Evolutionary conservation across 345 rosid genomes (phyloP).

Genomic region (Turnera subulata): DNA sequence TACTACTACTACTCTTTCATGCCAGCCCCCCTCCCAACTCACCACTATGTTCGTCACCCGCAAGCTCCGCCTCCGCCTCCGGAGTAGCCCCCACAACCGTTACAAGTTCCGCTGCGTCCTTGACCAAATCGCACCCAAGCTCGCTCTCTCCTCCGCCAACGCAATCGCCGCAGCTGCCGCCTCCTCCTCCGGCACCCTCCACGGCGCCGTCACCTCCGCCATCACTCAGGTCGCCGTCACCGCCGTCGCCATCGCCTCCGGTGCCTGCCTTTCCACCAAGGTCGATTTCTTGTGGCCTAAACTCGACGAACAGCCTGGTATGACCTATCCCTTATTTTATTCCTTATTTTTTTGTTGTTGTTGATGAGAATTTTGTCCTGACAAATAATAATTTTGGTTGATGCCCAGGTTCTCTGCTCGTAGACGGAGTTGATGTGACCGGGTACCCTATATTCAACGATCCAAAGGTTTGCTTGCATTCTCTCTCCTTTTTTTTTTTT

Average conservation of each 20-base stretch:
- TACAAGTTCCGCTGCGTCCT: slow-evolving; percentile 26
- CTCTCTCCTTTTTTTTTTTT: slow-evolving; percentile 17
- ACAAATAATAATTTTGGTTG: slow-evolving; percentile 6
- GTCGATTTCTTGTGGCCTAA: slow-evolving; percentile 74
- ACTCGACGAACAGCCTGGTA: slow-evolving; percentile 57
- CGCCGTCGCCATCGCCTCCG: slow-evolving; percentile 71
- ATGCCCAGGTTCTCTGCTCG: slow-evolving; percentile 40
- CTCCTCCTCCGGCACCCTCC: slow-evolving; percentile 37
- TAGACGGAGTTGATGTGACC: slow-evolving; percentile 66
- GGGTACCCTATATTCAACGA: slow-evolving; percentile 56
- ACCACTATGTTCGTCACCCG: not conserved
- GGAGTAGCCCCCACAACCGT: not conserved
- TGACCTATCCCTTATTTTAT: not conserved
- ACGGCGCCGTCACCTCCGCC: slow-evolving; percentile 58
- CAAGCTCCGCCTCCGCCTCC: slow-evolving; percentile 4
- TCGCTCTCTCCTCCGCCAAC: slow-evolving; percentile 38
- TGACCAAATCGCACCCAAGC: slow-evolving; percentile 25
- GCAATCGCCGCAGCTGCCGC: slow-evolving; percentile 40
- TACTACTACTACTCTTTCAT: too few relatives aligned
- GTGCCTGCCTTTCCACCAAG: slow-evolving; percentile 73
- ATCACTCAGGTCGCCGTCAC: slow-evolving; percentile 67
- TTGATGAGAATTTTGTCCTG: not conserved
- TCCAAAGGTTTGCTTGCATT: slow-evolving; percentile 46
- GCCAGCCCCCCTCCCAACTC: too few relatives aligned
- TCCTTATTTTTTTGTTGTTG: too few relatives aligned